Percentiles rank a stretch among this genome's conserved stretches.
Conservation (phyloP, 169 alveolate species). For the Plasmodium adleri region DNA sequence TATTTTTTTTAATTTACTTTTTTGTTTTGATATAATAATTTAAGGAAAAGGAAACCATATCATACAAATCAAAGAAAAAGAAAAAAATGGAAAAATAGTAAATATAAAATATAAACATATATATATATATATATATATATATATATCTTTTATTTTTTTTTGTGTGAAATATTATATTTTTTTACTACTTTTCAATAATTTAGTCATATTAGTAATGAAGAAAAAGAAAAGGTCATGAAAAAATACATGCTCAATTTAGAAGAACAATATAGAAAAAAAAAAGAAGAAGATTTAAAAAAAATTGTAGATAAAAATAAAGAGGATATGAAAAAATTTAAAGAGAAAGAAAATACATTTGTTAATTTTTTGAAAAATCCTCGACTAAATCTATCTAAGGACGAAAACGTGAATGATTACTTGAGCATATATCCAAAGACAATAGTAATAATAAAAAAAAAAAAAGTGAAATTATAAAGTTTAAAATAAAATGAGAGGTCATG, state of each 20-base stretch:
- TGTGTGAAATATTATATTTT: constrained; percentile 11
- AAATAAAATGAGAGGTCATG: no score
- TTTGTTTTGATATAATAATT: not conserved
- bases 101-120: not conserved
- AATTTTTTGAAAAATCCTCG: constrained; percentile 74
- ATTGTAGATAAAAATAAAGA: constrained; percentile 50
- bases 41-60: constrained; percentile 65
- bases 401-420: constrained; percentile 58
- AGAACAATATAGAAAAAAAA: constrained; percentile 54
- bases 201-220: constrained; percentile 52
- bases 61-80: constrained; percentile 55
- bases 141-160: not conserved
- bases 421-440: constrained; percentile 37
- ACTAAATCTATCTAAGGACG: constrained; percentile 49
- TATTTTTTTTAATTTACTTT: not conserved
- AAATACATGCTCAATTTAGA: constrained; percentile 66
- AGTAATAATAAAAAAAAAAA: constrained; percentile 6
- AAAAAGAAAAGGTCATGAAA: constrained; percentile 67
- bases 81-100: constrained; percentile 74
- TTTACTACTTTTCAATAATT: not conserved
- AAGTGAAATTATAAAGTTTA: no score
- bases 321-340: constrained; percentile 56
- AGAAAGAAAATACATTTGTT: constrained; percentile 41
- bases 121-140: no score
- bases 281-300: constrained; percentile 71